These are phyloP conservation scores for Ilex paraguariensis DNA, from an alignment of 305 asterid species.

Conservation along the genomic window DNA sequence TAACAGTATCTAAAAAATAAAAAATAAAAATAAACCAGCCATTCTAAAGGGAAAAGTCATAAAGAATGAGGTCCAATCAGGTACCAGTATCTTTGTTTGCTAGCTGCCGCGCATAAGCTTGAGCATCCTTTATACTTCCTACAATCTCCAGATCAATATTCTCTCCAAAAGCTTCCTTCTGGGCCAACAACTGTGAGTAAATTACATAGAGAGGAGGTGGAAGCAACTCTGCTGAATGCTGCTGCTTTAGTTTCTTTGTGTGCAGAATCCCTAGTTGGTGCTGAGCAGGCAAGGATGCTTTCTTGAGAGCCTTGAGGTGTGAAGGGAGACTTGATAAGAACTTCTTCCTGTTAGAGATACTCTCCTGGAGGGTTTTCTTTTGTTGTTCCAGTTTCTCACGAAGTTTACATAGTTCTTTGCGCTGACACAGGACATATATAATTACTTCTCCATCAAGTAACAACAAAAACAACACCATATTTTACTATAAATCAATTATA, in stretches of 20 bases:
- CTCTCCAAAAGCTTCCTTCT: slow-evolving; percentile 95
- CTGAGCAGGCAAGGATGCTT: slow-evolving; percentile 93
- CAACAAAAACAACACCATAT: too few species aligned
- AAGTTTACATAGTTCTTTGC: slow-evolving; percentile 85
- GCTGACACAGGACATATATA: slow-evolving; percentile 45
- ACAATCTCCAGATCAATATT: slow-evolving; percentile 77
- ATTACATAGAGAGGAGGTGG: slow-evolving; percentile 90
- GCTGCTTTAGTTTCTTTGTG: slow-evolving; percentile 86
- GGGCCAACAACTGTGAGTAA: slow-evolving; percentile 87
- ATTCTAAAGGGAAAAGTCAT: not conserved
- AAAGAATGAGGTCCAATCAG: not conserved
- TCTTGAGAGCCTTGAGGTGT: slow-evolving; percentile 93
- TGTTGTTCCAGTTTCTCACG: slow-evolving; percentile 73
- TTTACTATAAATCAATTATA: too few species aligned
- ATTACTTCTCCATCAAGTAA: slow-evolving; percentile 6
- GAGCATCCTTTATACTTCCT: slow-evolving; percentile 95
- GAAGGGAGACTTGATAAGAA: slow-evolving; percentile 94
- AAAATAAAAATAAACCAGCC: too few species aligned
- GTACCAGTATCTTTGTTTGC: slow-evolving; percentile 81
- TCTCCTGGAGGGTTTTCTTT: slow-evolving; percentile 80
- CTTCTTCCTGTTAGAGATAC: slow-evolving; percentile 83
- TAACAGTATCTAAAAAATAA: too few species aligned
- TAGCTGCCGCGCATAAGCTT: slow-evolving; percentile 73
- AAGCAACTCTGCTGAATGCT: slow-evolving; percentile 87
- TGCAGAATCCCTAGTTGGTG: slow-evolving; percentile 80